Evolutionary conservation across 352 stramenopile species (phyloP).

Genomic region (Globisporangium iwayamae): DNA sequence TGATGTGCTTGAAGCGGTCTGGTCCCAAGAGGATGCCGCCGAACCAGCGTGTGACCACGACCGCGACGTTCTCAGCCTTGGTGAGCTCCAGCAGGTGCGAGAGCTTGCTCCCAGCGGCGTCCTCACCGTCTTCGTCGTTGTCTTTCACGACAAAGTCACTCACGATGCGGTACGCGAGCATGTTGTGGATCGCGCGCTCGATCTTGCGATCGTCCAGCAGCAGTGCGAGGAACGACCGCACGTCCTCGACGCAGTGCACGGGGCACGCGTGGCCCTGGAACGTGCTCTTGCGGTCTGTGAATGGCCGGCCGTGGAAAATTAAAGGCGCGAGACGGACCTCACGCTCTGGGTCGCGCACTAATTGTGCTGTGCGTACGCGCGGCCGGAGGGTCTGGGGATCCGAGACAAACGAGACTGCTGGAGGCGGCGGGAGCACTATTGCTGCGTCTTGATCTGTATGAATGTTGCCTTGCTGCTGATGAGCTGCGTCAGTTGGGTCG

Average conservation of each 20-base stretch:
- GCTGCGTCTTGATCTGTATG: slow-evolving; percentile 11
- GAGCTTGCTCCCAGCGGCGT: slow-evolving; percentile 77
- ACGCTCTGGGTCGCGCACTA: slow-evolving; percentile 49
- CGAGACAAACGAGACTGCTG: slow-evolving; percentile 35
- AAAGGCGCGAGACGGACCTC: slow-evolving; percentile 47
- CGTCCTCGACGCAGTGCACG: slow-evolving; percentile 64
- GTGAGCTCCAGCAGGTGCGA: slow-evolving; percentile 79
- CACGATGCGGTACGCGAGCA: slow-evolving; percentile 84
- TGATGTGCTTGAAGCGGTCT: slow-evolving; percentile 88
- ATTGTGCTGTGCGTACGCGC: slow-evolving; percentile 56
- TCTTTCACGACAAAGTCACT: slow-evolving; percentile 72
- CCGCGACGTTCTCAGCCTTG: slow-evolving; percentile 74
- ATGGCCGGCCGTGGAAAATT: slow-evolving; percentile 62
- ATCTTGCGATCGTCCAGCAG: slow-evolving; percentile 83
- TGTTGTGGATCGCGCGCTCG: slow-evolving; percentile 84
- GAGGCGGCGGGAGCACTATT: background rate
- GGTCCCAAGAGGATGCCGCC: slow-evolving; percentile 78
- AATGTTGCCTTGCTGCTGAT: background rate
- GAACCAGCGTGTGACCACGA: slow-evolving; percentile 85
- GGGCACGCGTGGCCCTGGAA: slow-evolving; percentile 71
- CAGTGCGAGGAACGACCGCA: slow-evolving; percentile 73
- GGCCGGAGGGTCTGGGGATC: slow-evolving; percentile 60
- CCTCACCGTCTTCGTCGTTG: slow-evolving; percentile 85
- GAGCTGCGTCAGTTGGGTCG: background rate
- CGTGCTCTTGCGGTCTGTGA: slow-evolving; percentile 84